phyloP scores from a whole-genome alignment of 2,329 filamentous ascomycete species.

The Camillea tinctor region DNA sequence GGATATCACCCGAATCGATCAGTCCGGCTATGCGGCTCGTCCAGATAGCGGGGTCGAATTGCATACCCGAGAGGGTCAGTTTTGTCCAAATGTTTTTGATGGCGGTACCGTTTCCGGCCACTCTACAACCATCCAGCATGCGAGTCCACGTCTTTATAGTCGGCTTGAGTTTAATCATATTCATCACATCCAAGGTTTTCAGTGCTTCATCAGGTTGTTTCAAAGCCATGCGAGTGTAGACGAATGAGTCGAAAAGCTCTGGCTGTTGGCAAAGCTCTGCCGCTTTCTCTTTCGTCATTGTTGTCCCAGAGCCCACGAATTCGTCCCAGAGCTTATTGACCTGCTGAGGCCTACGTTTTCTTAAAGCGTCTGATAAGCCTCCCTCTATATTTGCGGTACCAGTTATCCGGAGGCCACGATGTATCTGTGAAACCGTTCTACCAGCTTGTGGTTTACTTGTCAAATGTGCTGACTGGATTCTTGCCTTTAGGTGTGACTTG shows the following conservation, averaged over 20 bases:
- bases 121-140: constrained; percentile 70
- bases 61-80: constrained; percentile 55
- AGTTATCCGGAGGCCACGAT: not conserved
- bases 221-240: constrained; percentile 27
- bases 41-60: constrained; percentile 68
- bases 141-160: constrained; percentile 67
- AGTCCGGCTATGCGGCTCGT: constrained; percentile 67
- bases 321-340: constrained; percentile 27
- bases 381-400: constrained; percentile 5
- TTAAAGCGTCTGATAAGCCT: constrained; percentile 16
- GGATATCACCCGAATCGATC: constrained; percentile 52
- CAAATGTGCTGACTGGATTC: not conserved
- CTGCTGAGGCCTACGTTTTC: constrained; percentile 14
- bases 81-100: constrained; percentile 67
- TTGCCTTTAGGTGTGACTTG: constrained; percentile 16
- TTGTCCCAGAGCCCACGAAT: constrained; percentile 18
- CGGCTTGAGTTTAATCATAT: constrained; percentile 50
- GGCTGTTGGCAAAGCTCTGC: constrained; percentile 19
- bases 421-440: not conserved
- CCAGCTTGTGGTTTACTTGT: not conserved
- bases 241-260: constrained; percentile 29
- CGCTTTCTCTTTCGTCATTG: constrained; percentile 17
- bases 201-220: constrained; percentile 30
- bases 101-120: constrained; percentile 55
- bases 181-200: constrained; percentile 26